These are phyloP conservation scores for Amaranthus cruentus DNA, from an alignment of 148 eudicot genomes.

Conservation along the genomic window DNA sequence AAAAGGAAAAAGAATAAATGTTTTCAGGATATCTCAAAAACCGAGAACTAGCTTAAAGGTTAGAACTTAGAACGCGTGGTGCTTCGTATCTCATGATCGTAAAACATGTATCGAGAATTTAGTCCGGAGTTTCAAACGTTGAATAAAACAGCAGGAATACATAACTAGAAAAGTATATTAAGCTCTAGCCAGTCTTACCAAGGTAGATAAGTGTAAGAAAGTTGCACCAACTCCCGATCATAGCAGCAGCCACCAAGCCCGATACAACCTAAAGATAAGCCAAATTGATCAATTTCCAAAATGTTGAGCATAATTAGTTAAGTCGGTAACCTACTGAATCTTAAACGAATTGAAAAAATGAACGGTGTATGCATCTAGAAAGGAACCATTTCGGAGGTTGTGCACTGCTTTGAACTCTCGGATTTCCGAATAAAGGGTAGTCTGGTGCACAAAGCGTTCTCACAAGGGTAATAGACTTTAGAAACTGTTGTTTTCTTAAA, in stretches of 20 bases:
- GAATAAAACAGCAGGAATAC: neutral
- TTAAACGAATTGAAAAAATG: neutral
- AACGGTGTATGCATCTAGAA: neutral
- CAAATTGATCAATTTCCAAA: slow-evolving; percentile 5
- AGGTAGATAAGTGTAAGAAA: slow-evolving; percentile 70
- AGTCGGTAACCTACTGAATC: neutral
- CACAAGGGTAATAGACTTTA: too few relatives aligned
- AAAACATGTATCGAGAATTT: neutral
- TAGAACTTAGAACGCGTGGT: too few relatives aligned
- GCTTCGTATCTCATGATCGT: too few relatives aligned
- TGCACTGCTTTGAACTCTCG: too few relatives aligned
- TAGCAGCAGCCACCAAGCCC: slow-evolving; percentile 65
- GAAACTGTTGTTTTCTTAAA: neutral
- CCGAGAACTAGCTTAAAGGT: too few relatives aligned
- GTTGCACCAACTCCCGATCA: slow-evolving; percentile 85
- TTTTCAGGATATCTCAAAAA: too few relatives aligned
- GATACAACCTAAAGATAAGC: slow-evolving; percentile 36
- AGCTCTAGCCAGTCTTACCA: slow-evolving; percentile 42
- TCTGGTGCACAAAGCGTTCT: too few relatives aligned
- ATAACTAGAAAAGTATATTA: neutral
- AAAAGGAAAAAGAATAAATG: too few relatives aligned
- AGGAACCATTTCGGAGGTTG: neutral
- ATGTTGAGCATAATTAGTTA: neutral
- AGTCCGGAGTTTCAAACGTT: neutral
- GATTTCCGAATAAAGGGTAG: too few relatives aligned